Conservation (phyloP, 1,284 basidiomycete species). For the Puccinia horiana region DNA sequence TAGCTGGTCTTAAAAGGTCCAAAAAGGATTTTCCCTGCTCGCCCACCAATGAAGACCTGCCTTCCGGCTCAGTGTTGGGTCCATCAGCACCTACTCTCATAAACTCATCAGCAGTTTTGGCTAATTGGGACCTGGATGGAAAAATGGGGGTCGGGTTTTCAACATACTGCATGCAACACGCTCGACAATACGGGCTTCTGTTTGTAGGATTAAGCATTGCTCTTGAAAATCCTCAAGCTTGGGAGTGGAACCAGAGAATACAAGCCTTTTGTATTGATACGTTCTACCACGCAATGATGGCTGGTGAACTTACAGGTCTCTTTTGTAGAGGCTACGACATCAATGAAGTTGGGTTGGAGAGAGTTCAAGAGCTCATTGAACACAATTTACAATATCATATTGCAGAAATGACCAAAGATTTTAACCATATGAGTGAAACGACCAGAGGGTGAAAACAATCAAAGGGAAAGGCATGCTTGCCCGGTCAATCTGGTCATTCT, state of each 20-base stretch:
- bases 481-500: neutral
- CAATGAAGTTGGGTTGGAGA: neutral
- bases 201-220: conserved; percentile 3
- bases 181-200: conserved; percentile 15
- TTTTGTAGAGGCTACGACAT: neutral
- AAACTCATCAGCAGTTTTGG: neutral
- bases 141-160: conserved; percentile 1
- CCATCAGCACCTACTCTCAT: neutral
- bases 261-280: conserved; percentile 13
- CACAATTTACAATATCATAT: neutral
- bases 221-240: conserved; percentile 4
- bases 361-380: neutral
- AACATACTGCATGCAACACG: neutral
- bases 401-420: neutral
- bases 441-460: neutral
- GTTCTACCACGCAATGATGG: neutral
- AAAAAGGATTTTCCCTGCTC: conserved; percentile 21
- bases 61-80: neutral
- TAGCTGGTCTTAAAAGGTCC: neutral
- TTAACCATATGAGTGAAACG: conserved; percentile 3
- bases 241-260: conserved; percentile 20
- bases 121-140: neutral
- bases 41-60: conserved; percentile 18
- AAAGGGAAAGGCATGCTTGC: neutral
- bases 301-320: neutral